Evolutionary conservation across 345 rosid species (phyloP), one percentile per base, ranked within the genome.

Genomic region (Hypericum androsaemum): DNA sequence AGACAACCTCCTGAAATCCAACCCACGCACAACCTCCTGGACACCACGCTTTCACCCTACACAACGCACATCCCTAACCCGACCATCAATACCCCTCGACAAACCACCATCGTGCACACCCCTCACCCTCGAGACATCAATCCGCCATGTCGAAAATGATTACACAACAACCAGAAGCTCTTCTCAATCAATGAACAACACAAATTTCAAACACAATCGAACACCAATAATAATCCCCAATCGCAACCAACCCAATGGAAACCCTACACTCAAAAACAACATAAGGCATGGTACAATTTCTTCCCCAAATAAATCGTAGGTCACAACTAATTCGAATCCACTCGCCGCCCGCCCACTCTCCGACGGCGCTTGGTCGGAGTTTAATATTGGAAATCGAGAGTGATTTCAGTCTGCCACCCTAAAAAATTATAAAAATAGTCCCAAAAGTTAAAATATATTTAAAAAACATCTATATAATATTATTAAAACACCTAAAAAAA

Each of bases 111-210:
- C 67, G 60, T 65, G 55, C 52, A 63, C 60, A 64, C 55, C 77
- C 55, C 73, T 62, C 52, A 79, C 75, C 64, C 77, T 76, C 12
- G 74, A 74, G 37, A 82, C 79, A 54, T 61, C 72, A 12, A 71
- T 48, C 35, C 82, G 79, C 62, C 95, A 84, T 80, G 89, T 75
- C 64, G 86, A 86, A 89, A 85, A 82, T 22, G 32, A 62, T 77
- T 58, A 56, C 65, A 22, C 78, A 66, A 70, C 71, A 75, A 70
- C 87, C 77, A 71, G 68, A 75, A 57, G 70, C 68, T 60, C 81
- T 67, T 57, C 69, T 62, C 63, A 71, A 74, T 68, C 43, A 77
- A 74, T n/a, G n/a, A n/a, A 66, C 64, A 66, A 50, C 48, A 53
- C 52, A 69, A 32, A 11, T 45, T 50, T 40, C 17, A 37, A 54